Base-by-base conservation (phyloP, 2,329 filamentous ascomycete genomes). In the Trichoderma sp. region DNA sequence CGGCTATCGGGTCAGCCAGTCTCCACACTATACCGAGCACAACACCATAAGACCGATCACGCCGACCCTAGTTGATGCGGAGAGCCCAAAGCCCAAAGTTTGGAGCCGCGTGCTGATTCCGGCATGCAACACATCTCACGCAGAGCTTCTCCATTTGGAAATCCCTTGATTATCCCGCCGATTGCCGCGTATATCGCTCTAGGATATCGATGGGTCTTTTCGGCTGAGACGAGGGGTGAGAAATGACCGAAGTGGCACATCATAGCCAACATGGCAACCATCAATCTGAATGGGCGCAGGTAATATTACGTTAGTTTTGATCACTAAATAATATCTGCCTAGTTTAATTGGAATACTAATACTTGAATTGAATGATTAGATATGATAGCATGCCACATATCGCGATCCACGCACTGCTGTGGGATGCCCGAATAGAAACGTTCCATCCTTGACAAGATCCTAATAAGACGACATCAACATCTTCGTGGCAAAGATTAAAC, bases 1-100 rank as follows among this genome's bases (percentile, higher is more conserved):
- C 63, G 63, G 52, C n/a, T 64, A 54, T 32, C 61, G 61, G 61
- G 61, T 35, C 61, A 56, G 61, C 35, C 17, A 56, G 5, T 1
- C 27, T 50, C 50, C 50, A 56, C 61, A 32, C 37, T 42, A 56
- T 3, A 45, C 61, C 61, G 61, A 54, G 7, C 10, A 17, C 17
- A 19, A 34, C 42, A 12, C 48, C 32, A 53, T 53, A 27, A 64
- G 45, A 45, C 61, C 61, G 61, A 64, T 54, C 50, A 45, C 61
- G 45, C 61, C 61, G 61, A 37, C 35, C 35, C 37, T 25, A 34
- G 6, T 19, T 27, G 19, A n/a, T 9, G 19, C n/a, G n/a, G n/a
- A n/a, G n/a, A n/a, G n/a, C 19, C 29, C n/a, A 52, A 61, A 37
- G 45, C 27, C 29, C 3, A 48, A 57, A 48, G 52, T 35, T 42